Conservation (phyloP, 164 flowering plant species). For the Nymphaea colorata region DNA sequence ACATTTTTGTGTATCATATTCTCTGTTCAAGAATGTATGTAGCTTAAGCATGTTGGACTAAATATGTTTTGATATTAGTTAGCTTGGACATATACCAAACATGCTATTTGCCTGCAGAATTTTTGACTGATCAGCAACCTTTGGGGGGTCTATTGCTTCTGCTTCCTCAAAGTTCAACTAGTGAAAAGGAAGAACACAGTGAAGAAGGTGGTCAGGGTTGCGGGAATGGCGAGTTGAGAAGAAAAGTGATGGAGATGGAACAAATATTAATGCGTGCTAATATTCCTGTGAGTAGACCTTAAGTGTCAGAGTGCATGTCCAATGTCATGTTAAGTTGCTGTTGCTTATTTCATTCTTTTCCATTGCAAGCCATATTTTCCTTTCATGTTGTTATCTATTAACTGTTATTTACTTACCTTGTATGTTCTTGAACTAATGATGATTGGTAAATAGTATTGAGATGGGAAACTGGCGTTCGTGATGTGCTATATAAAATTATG, state of each 20-base stretch:
- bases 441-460: too few species aligned
- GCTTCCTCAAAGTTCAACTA: constrained; percentile 47
- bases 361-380: not conserved
- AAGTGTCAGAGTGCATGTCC: not conserved
- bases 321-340: not conserved
- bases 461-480: too few species aligned
- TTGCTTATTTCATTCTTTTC: not conserved
- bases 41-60: too few species aligned
- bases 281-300: constrained; percentile 58
- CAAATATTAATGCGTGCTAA: constrained; percentile 53
- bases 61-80: too few species aligned
- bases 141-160: constrained; percentile 77
- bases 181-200: constrained; percentile 17
- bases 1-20: too few species aligned
- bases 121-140: constrained; percentile 34
- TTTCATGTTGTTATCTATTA: not conserved
- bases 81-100: too few species aligned
- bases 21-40: too few species aligned
- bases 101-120: constrained; percentile 29
- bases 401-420: not conserved
- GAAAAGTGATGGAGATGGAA: constrained; percentile 44
- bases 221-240: constrained; percentile 20
- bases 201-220: constrained; percentile 14
- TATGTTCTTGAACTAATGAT: not conserved
- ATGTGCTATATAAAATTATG: too few species aligned